Conservation (phyloP, 2,329 filamentous ascomycete species). For the Aspergillus novofumigatus region DNA sequence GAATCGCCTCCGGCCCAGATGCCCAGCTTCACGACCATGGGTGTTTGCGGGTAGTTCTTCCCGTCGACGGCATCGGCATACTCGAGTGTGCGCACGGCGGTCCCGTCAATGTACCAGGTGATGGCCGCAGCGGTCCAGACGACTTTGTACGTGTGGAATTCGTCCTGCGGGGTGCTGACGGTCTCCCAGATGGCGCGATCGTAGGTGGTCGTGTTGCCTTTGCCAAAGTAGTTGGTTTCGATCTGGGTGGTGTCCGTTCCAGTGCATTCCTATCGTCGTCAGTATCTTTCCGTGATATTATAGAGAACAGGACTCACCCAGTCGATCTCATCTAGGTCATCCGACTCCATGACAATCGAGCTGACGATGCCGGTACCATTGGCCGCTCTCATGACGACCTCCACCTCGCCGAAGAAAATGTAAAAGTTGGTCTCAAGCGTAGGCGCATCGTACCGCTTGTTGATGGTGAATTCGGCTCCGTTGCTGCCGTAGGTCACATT, state of each 20-base stretch:
- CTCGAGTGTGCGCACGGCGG: constrained; percentile 57
- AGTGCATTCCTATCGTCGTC: constrained; percentile 30
- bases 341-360: constrained; percentile 83
- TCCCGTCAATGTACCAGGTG: constrained; percentile 62
- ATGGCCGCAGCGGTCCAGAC: constrained; percentile 64
- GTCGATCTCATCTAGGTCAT: constrained; percentile 92
- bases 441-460: constrained; percentile 73
- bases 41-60: constrained; percentile 65
- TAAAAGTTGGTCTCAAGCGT: constrained; percentile 87
- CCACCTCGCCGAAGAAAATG: constrained; percentile 95
- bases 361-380: constrained; percentile 91
- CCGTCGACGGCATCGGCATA: constrained; percentile 57
- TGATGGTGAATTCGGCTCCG: constrained; percentile 77
- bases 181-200: constrained; percentile 79
- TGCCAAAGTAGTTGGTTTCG: constrained; percentile 95
- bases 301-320: constrained; percentile 72
- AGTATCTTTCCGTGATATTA: constrained; percentile 54
- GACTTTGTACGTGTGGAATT: constrained; percentile 47
- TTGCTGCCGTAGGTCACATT: constrained; percentile 60
- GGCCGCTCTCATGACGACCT: constrained; percentile 78
- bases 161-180: constrained; percentile 53
- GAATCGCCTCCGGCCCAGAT: constrained; percentile 63
- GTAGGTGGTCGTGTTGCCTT: constrained; percentile 73
- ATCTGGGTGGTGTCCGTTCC: constrained; percentile 30
- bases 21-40: constrained; percentile 66